A percentile compares a stretch with the other conserved stretches of the same genome.
Conservation (phyloP, 768 basidiomycete genomes). For the Suillus cothurnatus region DNA sequence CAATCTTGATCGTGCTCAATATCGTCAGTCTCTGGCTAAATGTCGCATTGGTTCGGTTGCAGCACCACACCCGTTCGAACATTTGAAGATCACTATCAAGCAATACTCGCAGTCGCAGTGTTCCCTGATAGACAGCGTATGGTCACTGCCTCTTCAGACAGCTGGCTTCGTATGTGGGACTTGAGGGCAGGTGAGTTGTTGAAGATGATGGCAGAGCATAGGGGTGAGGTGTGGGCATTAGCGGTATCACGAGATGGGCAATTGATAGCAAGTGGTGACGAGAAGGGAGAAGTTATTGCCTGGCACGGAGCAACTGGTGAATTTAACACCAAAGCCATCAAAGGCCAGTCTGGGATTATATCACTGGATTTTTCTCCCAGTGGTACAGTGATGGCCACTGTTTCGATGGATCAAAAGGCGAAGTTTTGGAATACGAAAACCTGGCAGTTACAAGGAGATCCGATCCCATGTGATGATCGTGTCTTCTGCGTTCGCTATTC, state of each 20-base stretch:
- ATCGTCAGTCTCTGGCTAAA: background rate
- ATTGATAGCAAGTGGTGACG: background rate
- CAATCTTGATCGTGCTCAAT: background rate
- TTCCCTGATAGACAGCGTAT: background rate
- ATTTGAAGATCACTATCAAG: background rate
- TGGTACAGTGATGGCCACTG: background rate
- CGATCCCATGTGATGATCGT: background rate
- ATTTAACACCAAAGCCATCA: background rate
- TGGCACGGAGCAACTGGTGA: background rate
- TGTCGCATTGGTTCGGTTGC: background rate
- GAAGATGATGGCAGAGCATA: background rate
- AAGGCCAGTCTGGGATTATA: background rate
- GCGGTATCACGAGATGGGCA: background rate
- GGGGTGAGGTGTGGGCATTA: background rate
- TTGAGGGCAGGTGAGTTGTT: background rate
- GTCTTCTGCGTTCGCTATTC: constrained; percentile 1
- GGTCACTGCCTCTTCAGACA: background rate
- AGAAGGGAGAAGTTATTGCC: background rate
- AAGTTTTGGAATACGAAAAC: background rate
- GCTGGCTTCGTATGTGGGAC: background rate
- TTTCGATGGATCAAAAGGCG: background rate
- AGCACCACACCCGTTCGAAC: background rate
- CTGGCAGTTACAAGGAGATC: background rate
- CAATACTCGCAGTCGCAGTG: background rate
- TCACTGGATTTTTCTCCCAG: background rate